Percentiles rank a stretch among this genome's conserved stretches.
Evolutionary conservation across 106 monocot species (phyloP).

Genomic region (Xerophyta viscosa): DNA sequence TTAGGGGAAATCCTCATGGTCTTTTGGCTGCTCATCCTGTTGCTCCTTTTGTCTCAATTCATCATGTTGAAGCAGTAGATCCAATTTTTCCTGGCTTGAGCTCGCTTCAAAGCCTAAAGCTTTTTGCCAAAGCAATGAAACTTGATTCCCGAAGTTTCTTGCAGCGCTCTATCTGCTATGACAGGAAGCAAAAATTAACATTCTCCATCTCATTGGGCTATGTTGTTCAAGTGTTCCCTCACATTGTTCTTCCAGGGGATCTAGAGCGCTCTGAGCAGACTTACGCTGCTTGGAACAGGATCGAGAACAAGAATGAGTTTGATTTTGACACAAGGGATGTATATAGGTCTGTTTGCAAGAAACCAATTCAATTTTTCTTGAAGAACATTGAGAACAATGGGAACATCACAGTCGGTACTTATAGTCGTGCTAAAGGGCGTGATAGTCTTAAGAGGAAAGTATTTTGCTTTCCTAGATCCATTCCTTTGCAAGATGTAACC

Average conservation of each 20-base stretch:
- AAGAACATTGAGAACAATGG: constrained; percentile 50
- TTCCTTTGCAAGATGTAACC: constrained; percentile 47
- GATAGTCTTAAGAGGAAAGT: constrained; percentile 75
- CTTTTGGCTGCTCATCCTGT: constrained; percentile 84
- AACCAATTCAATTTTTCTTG: constrained; percentile 70
- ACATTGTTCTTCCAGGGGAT: constrained; percentile 66
- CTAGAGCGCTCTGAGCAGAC: constrained; percentile 78
- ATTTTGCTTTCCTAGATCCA: constrained; percentile 65
- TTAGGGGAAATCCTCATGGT: constrained; percentile 68
- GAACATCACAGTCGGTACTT: constrained; percentile 47
- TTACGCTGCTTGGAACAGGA: constrained; percentile 64
- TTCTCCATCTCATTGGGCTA: constrained; percentile 77
- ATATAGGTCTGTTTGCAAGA: constrained; percentile 61
- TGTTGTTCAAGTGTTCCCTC: constrained; percentile 74
- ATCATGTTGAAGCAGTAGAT: constrained; percentile 81
- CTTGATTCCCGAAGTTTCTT: constrained; percentile 49
- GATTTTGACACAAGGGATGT: constrained; percentile 82
- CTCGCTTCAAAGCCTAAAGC: constrained; percentile 52
- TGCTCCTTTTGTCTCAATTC: constrained; percentile 76
- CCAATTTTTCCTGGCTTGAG: constrained; percentile 72
- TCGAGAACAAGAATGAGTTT: constrained; percentile 49
- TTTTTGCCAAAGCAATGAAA: constrained; percentile 75
- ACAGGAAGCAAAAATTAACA: constrained; percentile 37
- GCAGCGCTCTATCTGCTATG: constrained; percentile 77
- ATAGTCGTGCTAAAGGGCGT: constrained; percentile 22